Evolutionary conservation across 2,329 filamentous ascomycete genomes (phyloP), one percentile per base, ranked within the genome.

Genomic region (Ophiocordyceps camponoti-floridani): DNA sequence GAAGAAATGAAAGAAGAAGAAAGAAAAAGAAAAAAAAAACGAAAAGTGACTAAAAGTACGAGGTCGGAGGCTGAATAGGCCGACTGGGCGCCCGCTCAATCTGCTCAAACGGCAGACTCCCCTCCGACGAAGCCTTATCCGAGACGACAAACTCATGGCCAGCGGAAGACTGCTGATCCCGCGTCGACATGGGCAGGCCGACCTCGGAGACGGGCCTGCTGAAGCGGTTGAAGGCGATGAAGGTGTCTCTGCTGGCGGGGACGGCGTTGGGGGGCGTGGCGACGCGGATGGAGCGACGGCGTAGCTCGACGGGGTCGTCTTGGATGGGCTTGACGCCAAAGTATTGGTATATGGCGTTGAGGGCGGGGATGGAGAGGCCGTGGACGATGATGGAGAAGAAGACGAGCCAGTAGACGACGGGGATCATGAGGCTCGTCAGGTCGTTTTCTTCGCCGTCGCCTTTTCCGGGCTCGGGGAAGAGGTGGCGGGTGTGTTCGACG

Each of bases 201-300:
- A 23, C 26, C 13, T 48, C 45, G 16, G 57, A 56, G 0, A 53
- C 48, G 16, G 65, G 63, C 8, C 64, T 55, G 13, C 61, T 67
- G 56, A 71, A 71, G 42, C 68, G 64, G 51, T 71, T 70, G 51
- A 67, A 69, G 1, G 64, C 64, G 33, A 68, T 61, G 43, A 69
- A 67, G 4, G 56, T 62, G 4, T 62, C 52, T 6, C 47, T 46
- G 41, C 66, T 62, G 10, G 35, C 50, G 0, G 59, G 55, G 0
- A 64, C 54, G 16, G 66, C 67, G 46, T 68, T 67, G 12, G 56
- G 51, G 0, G 66, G 64, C 2, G 51, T 51, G 3, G 52, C 49
- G 4, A 58, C 56, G 4, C 45, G 49, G 3, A 61, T 55, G 3
- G 63, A 64, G 41, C 56, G 51, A 28, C 65, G 60, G 12, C 60